phyloP scores from a whole-genome alignment of 2,329 filamentous ascomycete species.

The Pseudogymnoascus sp. region DNA sequence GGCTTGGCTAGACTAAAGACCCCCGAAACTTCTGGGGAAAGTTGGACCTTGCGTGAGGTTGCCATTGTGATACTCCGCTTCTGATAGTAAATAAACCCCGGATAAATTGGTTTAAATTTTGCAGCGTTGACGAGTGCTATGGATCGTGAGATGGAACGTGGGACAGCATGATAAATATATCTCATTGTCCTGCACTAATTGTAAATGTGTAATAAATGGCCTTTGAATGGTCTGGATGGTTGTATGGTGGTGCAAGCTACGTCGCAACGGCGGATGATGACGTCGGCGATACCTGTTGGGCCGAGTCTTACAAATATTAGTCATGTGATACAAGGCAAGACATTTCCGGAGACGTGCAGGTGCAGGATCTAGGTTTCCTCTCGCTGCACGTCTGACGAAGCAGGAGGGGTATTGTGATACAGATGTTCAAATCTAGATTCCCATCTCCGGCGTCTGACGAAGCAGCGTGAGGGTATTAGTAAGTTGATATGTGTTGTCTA shows the following conservation, averaged over 20 bases:
- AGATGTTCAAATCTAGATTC: background rate
- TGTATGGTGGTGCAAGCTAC: background rate
- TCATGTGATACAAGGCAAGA: background rate
- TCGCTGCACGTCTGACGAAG: background rate
- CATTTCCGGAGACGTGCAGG: background rate
- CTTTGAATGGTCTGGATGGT: conserved; percentile 4
- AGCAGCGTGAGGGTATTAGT: background rate
- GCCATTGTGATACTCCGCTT: conserved; percentile 21
- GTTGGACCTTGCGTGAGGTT: conserved; percentile 38
- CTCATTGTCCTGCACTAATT: background rate
- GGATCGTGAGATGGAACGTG: conserved; percentile 4
- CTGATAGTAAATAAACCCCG: background rate
- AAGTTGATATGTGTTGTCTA: background rate
- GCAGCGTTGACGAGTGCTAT: background rate
- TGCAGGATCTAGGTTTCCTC: background rate
- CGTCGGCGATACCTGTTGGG: background rate
- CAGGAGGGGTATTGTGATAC: background rate
- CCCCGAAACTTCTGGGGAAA: conserved; percentile 45
- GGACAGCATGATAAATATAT: conserved; percentile 2
- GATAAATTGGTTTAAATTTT: background rate
- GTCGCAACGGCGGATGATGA: background rate
- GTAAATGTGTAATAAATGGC: background rate
- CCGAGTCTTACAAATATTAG: background rate
- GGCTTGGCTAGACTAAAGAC: conserved; percentile 42
- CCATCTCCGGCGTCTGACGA: background rate